Base-by-base conservation (phyloP, 192 early-diverging fungal species). In the Geranomyces michiganensis region DNA sequence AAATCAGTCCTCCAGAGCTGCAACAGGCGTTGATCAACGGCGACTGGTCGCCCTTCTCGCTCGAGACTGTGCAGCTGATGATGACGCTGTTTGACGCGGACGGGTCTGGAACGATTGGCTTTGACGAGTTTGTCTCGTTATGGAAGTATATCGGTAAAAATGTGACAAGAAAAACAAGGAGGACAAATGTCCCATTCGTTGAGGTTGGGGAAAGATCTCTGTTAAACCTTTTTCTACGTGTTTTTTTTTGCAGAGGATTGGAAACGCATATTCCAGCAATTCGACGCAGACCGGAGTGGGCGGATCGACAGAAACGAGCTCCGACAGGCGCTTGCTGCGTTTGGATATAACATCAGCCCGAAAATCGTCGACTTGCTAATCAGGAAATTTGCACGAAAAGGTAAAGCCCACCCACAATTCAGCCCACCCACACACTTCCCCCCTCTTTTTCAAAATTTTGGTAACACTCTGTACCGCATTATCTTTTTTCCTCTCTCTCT, bases 261-360 rank as follows among this genome's bases (percentile, higher is more conserved):
- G 70, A 72, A 72, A 53, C 59, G 70, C 59, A 72, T 72, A 10
- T 72, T 72, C 27, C 60, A 72, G 41, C 70, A 72, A 45, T 72
- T 72, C 36, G 70, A 72, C 62, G 30, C 43, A 17, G 70, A 72
- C 49, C 60, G 62, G 7, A 49, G 44, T 36, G 70, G 70, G 29
- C 36, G 33, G 6, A 72, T 72, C 45, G 62, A 72, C 32, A 36
- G 62, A 7, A n/a, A 22, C 60, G 70, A 72, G 46, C 70, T 72
- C 61, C 36, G 49, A 46, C 61, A 64, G 48, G 70, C 70, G 27
- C 62, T 72, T 22, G 24, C 7, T 0, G 70, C 70, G 27, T 72
- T 72, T 43, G 70, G 70, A 0, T 72, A 64, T 48, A 62, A 72
- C 29, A 30, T 72, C 32, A 48, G 44, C 5, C 61, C 64, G 9